Evolutionary conservation across 106 monocot species (phyloP), one percentile per base, ranked within the genome.

Genomic region (Cymbidium sinense): DNA sequence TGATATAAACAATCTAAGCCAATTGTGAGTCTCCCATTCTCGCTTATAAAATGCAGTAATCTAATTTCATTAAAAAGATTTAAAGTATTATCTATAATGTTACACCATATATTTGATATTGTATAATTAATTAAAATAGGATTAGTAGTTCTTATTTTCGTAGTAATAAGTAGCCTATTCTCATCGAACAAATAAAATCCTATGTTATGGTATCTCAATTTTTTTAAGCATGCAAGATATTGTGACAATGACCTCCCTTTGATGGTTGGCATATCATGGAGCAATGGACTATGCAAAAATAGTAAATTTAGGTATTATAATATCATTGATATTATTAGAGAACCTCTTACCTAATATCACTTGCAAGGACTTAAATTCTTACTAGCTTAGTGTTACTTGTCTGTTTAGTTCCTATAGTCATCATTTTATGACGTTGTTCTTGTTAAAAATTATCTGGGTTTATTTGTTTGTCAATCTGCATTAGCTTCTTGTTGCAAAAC

Each of bases 1-100:
- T 82, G 96, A 96, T 86, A 44, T 96, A 21, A 76, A 70, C 71
- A 88, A 79, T 79, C 76, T 96, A 54, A 75, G 81, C 35, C 91
- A 91, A 85, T 44, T 93, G 93, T 96, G 64, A 91, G 96, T 82
- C 44, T 74, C 21, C 15, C 37, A 25, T 43, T 44, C 74, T 67
- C 47, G 27, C 37, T 71, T 71, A 8, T 35, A 37, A 18, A n/a
- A 18, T 7, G 6, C 21, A 71, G 0, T 35, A 10, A 19, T 71
- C 70, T 67, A 19, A 35, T 37, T 20, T 36, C 37, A 20, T 21
- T 17, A 37, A 71, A 71, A 71, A 71, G 3, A 8, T 71, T 37
- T 71, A 71, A 71, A 39, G 7, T n/a, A 36, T 67, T 67, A 58
- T 58, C 23, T 11, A 58, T 58, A 31, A 67, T 0, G 67, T 34